Base-by-base conservation (phyloP, 768 basidiomycete species). In the Tulasnella calospora region DNA sequence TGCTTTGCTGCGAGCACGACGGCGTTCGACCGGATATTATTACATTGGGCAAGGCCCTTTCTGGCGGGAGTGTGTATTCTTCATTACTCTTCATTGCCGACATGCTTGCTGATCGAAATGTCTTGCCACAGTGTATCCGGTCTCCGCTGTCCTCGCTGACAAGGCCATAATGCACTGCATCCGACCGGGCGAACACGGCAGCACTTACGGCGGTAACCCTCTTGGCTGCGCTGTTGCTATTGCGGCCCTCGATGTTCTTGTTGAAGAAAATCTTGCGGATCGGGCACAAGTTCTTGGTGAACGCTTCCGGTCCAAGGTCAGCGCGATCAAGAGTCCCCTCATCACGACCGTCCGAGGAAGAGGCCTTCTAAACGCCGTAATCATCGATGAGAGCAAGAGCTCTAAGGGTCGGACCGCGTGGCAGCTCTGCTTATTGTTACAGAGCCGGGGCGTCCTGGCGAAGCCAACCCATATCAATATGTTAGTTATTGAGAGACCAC, bases 391-490 rank as follows among this genome's bases (percentile, higher is more conserved):
- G 86, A 84, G 85, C 79, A 89, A 89, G 86, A 94, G 92, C 81
- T 84, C 80, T 71, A 92, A 89, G 84, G 92, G 93, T 21, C 86
- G 95, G 73, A 92, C 93, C 0, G 98, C 96, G 6, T 99, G 97
- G 98, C 94, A 99, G 84, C 87, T 99, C 75, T 99, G 98, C 85
- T 83, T 99, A 83, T 84, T 98, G 82, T 85, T 99, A 84, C 97
- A 96, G 91, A 92, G 91, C 81, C 89, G 94, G 70, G 95, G 96
- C 5, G 89, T 98, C 77, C 86, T 99, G 80, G 97, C 96, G 38
- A 99, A 99, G 87, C 96, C 98, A 17, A 98, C 97, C 0, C 96
- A 98, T 82, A 89, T 91, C 36, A 97, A 97, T 84, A 95, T 94
- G 95, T 96, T 82, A 82, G 94, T 87, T 9, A 19, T 15, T 10